Evolutionary conservation across 2,329 filamentous ascomycete species (phyloP), one percentile per base, ranked within the genome.

Genomic region (Aspergillus sp.): DNA sequence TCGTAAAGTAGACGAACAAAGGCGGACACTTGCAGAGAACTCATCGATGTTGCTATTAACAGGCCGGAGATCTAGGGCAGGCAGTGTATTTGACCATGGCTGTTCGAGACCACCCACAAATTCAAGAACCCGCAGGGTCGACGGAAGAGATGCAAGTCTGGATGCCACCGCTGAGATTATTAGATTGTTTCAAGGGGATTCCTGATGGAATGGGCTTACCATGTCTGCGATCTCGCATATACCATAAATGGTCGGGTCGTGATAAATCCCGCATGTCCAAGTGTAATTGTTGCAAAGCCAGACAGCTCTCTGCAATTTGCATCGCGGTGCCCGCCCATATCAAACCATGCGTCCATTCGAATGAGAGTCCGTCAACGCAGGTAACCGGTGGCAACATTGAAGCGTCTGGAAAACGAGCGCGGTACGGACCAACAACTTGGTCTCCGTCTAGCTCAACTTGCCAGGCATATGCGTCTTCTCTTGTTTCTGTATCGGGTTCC

Each of bases 401-500:
- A 15, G 42, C 52, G 12, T 54, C 24, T 2, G 45, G 20, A 13
- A 65, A 65, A 3, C 17, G 42, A n/a, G 59, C 61, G n/a, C 61
- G 50, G 17, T 63, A 65, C 12, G 58, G 59, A 42, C 47, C 45
- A 11, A 59, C 44, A 19, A 51, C 19, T 22, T 20, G 47, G 37
- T 40, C 22, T 17, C 48, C 47, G 37, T 41, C 41, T n/a, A 24
- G 46, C 47, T 41, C 52, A 55, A 3, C 51, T 51, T 30, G 49
- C 24, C 45, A 39, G 8, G 3, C 22, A 33, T 39, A 17, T 12
- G n/a, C 39, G 45, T 45, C 5, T 7, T 30, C 9, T 4, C 9
- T 22, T 54, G 4, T n/a, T 20, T 51, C 47, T 30, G 58, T 60
- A 13, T 40, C 46, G 30, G 61, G 61, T 39, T 62, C 63, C 33